These are phyloP conservation scores for Singerocomus inundabilis DNA, from an alignment of 1,284 basidiomycete genomes.

Conservation along the genomic window DNA sequence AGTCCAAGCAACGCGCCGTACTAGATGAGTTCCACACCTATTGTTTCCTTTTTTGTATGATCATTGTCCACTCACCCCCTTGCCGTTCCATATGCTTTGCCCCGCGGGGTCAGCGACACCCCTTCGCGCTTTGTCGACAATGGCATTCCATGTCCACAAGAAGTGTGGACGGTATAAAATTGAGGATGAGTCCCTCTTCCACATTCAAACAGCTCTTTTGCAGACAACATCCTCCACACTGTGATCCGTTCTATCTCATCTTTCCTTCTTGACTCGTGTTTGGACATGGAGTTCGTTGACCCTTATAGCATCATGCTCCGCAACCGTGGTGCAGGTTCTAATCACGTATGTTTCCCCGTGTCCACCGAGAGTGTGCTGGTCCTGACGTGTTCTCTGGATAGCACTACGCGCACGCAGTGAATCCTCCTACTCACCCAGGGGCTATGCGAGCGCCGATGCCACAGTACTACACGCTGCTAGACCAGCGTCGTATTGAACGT, in stretches of 20 bases:
- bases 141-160: constrained; percentile 3
- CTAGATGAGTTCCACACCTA: constrained; percentile 4
- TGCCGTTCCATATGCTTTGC: constrained; percentile 6
- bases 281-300: constrained; percentile 6
- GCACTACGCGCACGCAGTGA: constrained; percentile 17
- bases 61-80: background rate
- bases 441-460: constrained; percentile 22
- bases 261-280: background rate
- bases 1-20: background rate
- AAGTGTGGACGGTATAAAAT: constrained; percentile 17
- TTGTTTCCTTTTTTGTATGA: constrained; percentile 16
- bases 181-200: background rate
- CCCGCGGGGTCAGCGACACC: background rate
- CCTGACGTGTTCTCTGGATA: constrained; percentile 8
- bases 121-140: constrained; percentile 23
- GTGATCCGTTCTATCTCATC: background rate
- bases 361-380: background rate
- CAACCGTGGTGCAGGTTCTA: constrained; percentile 3
- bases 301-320: background rate
- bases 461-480: constrained; percentile 11
- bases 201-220: background rate
- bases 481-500: constrained; percentile 21
- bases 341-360: constrained; percentile 6
- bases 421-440: constrained; percentile 26
- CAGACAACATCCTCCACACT: constrained; percentile 1